phyloP scores from a whole-genome alignment of 768 basidiomycete species.

The Galerina marginata region DNA sequence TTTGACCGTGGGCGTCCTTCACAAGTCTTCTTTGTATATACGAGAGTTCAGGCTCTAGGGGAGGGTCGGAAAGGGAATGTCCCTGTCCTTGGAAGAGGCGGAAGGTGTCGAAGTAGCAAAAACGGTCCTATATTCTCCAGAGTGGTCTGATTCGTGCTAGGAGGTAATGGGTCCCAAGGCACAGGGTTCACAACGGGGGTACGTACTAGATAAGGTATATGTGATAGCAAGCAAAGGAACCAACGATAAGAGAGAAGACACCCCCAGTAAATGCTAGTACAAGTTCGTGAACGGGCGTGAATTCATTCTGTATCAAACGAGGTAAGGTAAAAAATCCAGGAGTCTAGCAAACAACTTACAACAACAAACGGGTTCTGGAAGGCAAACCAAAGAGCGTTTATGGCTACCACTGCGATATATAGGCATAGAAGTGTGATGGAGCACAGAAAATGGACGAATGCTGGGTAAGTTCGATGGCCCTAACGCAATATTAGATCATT shows the following conservation, averaged over 20 bases:
- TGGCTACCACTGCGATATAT: conserved; percentile 62
- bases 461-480: conserved; percentile 85
- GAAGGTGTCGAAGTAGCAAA: conserved; percentile 71
- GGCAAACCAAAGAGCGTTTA: conserved; percentile 63
- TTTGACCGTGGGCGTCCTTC: conserved; percentile 60
- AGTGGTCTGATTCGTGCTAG: conserved; percentile 87
- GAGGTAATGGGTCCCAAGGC: not conserved
- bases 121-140: conserved; percentile 79
- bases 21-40: conserved; percentile 69
- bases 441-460: conserved; percentile 80
- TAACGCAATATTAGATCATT: conserved; percentile 31
- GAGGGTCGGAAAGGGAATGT: conserved; percentile 67
- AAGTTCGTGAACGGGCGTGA: conserved; percentile 74
- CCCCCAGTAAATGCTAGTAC: conserved; percentile 63
- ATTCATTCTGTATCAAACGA: conserved; percentile 51
- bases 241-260: conserved; percentile 68
- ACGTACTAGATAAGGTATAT: conserved; percentile 76
- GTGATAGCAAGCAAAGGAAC: conserved; percentile 79
- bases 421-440: conserved; percentile 65
- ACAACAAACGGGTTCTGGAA: conserved; percentile 67
- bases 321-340: not conserved
- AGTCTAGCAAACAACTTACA: conserved; percentile 44
- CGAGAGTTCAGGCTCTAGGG: conserved; percentile 74
- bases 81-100: conserved; percentile 59
- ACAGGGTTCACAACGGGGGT: not conserved